Evolutionary conservation across 192 early-diverging fungal species (phyloP), one percentile per base, ranked within the genome.

Genomic region (Gamsiella multidivaricata): DNA sequence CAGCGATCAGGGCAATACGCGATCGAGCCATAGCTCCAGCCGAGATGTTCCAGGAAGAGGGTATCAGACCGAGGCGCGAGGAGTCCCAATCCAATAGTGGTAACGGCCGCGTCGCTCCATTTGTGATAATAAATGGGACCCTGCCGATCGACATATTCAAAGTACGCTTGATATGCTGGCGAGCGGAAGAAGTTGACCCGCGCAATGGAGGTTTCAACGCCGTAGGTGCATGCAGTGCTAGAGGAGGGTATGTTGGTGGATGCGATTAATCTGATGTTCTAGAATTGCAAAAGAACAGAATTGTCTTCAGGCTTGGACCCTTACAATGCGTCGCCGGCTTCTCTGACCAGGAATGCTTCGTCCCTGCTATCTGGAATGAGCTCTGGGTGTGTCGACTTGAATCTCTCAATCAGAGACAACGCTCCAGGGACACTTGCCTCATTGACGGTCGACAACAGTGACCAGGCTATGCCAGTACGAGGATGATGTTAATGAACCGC

Each of bases 121-220:
- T 85, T 70, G n/a, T 84, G 74, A 33, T 82, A 82, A 32, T 80
- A 84, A 64, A 84, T 78, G 0, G 64, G 58, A 25, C 72, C 72
- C 10, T 60, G 39, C 31, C 61, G 23, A 11, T 75, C 72, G 2
- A 92, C 86, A 51, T 68, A 80, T 50, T 81, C 62, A 43, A 82
- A 80, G 55, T 83, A 85, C 23, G 71, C 79, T 31, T 78, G 60
- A 82, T 92, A 91, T 1, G 63, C 82, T 11, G 72, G 56, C 39
- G 82, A 86, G 23, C 87, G 81, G 61, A 87, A 91, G 50, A 91
- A 82, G 26, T 88, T 73, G 55, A 89, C 59, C 34, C 83, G 66
- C 31, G 82, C 89, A 20, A 93, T 90, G 59, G 92, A 91, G 68
- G 91, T 92, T 58, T 93, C 89, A 50, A 84, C 83, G 81, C 89